Percentiles rank a stretch among this genome's conserved stretches.
phyloP scores from a whole-genome alignment of 768 basidiomycete species.

The Russula griseocarnosa region DNA sequence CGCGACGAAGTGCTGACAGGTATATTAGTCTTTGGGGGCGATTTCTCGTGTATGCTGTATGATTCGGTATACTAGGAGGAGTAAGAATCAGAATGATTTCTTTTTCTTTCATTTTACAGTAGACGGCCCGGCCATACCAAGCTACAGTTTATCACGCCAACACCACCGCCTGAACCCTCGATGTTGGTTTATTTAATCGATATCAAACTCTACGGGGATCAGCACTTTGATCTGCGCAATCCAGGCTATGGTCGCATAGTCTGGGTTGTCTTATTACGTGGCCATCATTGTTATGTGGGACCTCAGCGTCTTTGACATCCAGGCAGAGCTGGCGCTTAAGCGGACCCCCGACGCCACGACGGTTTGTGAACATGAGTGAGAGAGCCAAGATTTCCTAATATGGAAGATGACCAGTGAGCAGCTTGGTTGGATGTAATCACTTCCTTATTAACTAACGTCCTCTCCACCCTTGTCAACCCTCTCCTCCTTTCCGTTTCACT shows the following conservation, averaged over 20 bases:
- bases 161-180: not conserved
- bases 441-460: not conserved
- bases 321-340: no score
- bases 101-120: not conserved
- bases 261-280: slow-evolving; percentile 16
- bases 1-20: not conserved
- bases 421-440: no score
- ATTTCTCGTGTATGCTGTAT: slow-evolving; percentile 9
- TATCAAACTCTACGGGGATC: not conserved
- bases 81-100: not conserved
- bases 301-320: not conserved
- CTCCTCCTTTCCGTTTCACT: not conserved
- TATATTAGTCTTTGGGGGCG: not conserved
- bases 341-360: no score
- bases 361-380: not conserved
- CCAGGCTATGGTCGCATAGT: not conserved
- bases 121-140: not conserved
- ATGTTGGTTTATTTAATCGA: not conserved
- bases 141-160: slow-evolving; percentile 10
- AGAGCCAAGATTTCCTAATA: slow-evolving; percentile 6
- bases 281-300: not conserved
- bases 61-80: slow-evolving; percentile 20
- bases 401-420: not conserved
- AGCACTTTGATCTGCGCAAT: not conserved
- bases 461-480: not conserved